Evolutionary conservation across 768 basidiomycete species (phyloP).

Genomic region (Tylopilus plumbeoviolaceoides): DNA sequence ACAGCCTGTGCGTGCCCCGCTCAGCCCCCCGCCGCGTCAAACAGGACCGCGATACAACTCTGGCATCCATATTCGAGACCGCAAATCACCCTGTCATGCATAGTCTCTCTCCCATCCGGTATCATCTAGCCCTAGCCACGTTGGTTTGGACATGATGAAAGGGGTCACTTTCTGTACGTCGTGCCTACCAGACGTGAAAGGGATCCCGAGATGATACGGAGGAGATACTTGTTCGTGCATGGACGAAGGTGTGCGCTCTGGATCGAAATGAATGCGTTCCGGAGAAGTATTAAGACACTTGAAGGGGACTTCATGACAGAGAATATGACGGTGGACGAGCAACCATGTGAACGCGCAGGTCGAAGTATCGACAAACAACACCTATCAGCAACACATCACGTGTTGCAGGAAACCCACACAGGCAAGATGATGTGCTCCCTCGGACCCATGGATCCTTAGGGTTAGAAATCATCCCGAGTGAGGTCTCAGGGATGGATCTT

Average conservation of each 20-base stretch:
- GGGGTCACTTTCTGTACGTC: constrained; percentile 25
- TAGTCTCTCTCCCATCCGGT: constrained; percentile 46
- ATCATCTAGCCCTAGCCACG: constrained; percentile 41
- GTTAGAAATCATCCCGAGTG: constrained; percentile 51
- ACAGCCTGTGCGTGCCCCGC: constrained; percentile 37
- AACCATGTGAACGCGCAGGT: constrained; percentile 10
- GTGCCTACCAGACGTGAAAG: constrained; percentile 21
- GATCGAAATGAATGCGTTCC: constrained; percentile 41
- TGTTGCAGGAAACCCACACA: constrained; percentile 21
- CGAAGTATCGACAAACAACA: constrained; percentile 1
- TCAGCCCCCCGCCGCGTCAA: constrained; percentile 30
- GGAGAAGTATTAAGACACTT: constrained; percentile 44
- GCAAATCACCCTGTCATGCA: constrained; percentile 10
- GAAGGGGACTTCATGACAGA: constrained; percentile 39
- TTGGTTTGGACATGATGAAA: constrained; percentile 22
- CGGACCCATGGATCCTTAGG: constrained; percentile 45
- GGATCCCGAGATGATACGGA: constrained; percentile 54
- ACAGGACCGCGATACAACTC: constrained; percentile 50
- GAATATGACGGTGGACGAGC: constrained; percentile 21
- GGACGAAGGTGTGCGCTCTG: constrained; percentile 11
- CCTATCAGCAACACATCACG: constrained; percentile 18
- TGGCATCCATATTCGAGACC: constrained; percentile 24
- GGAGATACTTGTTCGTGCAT: constrained; percentile 42
- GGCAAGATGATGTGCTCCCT: constrained; percentile 26
- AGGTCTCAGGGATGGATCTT: constrained; percentile 42